phyloP scores from a whole-genome alignment of 108 stramenopile species.

The Nitzschia inconspicua region DNA sequence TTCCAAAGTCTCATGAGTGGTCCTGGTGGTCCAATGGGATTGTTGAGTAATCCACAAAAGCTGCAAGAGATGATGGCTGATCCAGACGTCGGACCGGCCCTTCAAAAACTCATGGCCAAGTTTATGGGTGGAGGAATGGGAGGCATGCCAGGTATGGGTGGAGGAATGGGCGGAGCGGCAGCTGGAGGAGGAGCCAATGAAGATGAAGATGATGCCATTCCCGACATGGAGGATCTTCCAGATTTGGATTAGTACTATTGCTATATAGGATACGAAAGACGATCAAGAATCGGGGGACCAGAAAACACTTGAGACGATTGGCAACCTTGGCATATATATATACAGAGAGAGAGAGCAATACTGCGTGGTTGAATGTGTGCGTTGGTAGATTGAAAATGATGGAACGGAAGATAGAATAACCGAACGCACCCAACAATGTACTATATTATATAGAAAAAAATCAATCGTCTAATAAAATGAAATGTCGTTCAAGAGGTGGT shows the following conservation, averaged over 20 bases:
- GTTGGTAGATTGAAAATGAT: no score
- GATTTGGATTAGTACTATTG: conserved; percentile 61
- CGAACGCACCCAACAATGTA: no score
- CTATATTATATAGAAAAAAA: no score
- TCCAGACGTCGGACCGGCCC: conserved; percentile 84
- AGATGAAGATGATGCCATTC: conserved; percentile 58
- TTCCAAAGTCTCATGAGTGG: conserved; percentile 73
- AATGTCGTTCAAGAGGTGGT: no score
- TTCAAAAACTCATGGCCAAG: conserved; percentile 86
- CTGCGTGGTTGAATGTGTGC: no score
- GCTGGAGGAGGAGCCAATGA: conserved; percentile 28
- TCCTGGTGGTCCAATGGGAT: conserved; percentile 68
- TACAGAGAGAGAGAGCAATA: no score
- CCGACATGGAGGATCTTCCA: conserved; percentile 77
- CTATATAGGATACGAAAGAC: no score
- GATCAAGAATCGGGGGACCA: no score
- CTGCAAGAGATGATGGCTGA: conserved; percentile 86
- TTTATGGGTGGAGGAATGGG: conserved; percentile 46
- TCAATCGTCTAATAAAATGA: no score
- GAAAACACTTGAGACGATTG: no score
- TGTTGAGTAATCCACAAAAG: conserved; percentile 79
- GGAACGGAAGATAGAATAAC: no score
- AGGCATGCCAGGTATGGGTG: conserved; percentile 33
- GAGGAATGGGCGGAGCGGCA: conserved; percentile 14
- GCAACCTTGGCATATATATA: no score